Conservation (phyloP, 345 rosid species). For the Bruguiera parviflora region DNA sequence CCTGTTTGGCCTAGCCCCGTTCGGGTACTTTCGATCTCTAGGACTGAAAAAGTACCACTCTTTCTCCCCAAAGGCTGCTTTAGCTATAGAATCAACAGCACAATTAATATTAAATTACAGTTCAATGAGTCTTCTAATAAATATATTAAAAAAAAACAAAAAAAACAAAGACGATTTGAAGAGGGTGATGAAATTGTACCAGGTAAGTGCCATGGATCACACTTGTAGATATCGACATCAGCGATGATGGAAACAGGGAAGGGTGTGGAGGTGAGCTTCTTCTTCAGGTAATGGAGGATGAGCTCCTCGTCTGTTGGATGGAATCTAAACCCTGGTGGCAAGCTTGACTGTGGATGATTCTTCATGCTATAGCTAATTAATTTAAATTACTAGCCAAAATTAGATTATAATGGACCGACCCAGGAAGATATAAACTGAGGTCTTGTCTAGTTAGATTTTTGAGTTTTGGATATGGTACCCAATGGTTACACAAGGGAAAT, state of each 20-base stretch:
- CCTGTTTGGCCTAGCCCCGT: conserved; percentile 94
- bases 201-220: conserved; percentile 93
- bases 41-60: conserved; percentile 99
- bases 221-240: conserved; percentile 91
- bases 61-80: conserved; percentile 83
- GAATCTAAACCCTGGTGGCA: conserved; percentile 97
- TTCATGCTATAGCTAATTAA: conserved; percentile 30
- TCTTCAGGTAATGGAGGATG: conserved; percentile 78
- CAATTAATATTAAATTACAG: not conserved
- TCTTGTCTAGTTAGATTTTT: not conserved
- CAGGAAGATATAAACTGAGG: not conserved
- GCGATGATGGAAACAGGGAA: conserved; percentile 84
- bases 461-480: not conserved
- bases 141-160: not conserved
- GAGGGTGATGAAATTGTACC: conserved; percentile 29
- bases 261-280: conserved; percentile 57
- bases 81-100: conserved; percentile 32
- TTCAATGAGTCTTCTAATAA: not conserved
- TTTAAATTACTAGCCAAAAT: too few species aligned
- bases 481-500: too few species aligned
- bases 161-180: not conserved
- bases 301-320: conserved; percentile 99
- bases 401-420: not conserved
- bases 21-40: conserved; percentile 92
- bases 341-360: conserved; percentile 62